These are phyloP conservation scores for Podila minutissima DNA, from an alignment of 192 early-diverging fungal species.

Conservation along the genomic window DNA sequence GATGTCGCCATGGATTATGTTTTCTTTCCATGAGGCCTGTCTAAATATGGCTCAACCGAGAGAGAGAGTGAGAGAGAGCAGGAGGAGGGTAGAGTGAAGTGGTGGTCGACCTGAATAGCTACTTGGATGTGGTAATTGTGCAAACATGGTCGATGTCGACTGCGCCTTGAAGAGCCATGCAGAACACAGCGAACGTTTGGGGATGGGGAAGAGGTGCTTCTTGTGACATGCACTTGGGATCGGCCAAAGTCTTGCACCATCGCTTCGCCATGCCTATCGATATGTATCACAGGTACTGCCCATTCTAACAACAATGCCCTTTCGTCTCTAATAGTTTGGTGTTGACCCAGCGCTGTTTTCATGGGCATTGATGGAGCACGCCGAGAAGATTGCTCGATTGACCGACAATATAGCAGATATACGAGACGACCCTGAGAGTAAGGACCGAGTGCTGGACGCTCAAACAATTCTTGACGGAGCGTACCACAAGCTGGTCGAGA, in stretches of 20 bases:
- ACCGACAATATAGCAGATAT: constrained; percentile 10
- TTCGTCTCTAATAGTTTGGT: constrained; percentile 11
- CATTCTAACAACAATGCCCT: neutral
- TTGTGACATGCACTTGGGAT: too few species aligned
- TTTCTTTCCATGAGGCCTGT: neutral
- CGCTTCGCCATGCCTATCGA: neutral
- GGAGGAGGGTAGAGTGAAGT: neutral
- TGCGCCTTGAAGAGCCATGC: too few species aligned
- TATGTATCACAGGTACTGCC: neutral
- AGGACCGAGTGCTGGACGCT: constrained; percentile 45
- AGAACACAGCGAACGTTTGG: too few species aligned
- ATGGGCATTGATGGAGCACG: constrained; percentile 68
- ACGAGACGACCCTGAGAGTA: constrained; percentile 1
- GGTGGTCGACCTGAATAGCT: too few species aligned
- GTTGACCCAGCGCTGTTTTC: constrained; percentile 59
- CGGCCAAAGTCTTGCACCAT: too few species aligned
- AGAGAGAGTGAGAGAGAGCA: neutral
- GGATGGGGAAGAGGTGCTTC: too few species aligned
- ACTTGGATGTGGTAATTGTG: neutral
- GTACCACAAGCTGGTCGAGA: constrained; percentile 52
- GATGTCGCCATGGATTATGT: neutral
- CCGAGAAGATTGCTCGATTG: constrained; percentile 56
- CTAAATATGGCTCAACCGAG: constrained; percentile 4
- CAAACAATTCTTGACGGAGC: constrained; percentile 61
- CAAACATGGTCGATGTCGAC: too few species aligned